Conservation (phyloP, 1,284 basidiomycete species). For the Naganishia albida region DNA sequence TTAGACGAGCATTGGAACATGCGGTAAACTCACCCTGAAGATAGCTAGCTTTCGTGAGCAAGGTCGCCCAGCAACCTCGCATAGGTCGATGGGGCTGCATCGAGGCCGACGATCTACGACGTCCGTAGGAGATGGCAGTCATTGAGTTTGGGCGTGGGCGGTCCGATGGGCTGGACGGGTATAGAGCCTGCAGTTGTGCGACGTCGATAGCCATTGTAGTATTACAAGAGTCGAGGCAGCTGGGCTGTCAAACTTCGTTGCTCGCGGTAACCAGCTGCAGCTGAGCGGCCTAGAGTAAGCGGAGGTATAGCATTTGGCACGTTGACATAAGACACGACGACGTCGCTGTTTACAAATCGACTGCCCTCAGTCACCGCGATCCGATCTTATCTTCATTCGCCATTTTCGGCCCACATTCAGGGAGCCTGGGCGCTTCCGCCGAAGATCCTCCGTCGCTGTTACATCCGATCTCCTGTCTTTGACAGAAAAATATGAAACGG, state of each 20-base stretch:
- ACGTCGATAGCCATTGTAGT: neutral
- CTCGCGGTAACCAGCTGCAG: too few species aligned
- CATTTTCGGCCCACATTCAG: too few species aligned
- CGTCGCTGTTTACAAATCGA: too few species aligned
- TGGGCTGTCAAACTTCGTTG: too few species aligned
- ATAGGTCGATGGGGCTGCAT: neutral
- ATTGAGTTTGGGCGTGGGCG: neutral
- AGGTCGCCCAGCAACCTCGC: conserved; percentile 61
- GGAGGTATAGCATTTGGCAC: neutral
- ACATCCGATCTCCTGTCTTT: too few species aligned
- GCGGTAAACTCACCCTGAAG: conserved; percentile 54
- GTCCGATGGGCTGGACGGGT: neutral
- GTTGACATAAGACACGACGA: neutral
- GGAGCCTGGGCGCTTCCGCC: too few species aligned
- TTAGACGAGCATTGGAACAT: neutral
- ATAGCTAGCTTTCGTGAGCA: conserved; percentile 68
- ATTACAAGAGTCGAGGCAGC: too few species aligned
- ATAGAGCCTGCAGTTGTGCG: neutral
- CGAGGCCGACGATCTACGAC: conserved; percentile 3
- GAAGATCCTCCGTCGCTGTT: too few species aligned
- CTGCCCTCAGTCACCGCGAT: neutral
- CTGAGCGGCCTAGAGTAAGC: neutral
- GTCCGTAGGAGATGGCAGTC: neutral
- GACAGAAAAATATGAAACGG: too few species aligned
- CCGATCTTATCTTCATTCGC: neutral